Percentiles rank a stretch among this genome's conserved stretches.
These are phyloP conservation scores for Aspergillus taichungensis DNA, from an alignment of 495 filamentous ascomycete species.

Conservation along the genomic window DNA sequence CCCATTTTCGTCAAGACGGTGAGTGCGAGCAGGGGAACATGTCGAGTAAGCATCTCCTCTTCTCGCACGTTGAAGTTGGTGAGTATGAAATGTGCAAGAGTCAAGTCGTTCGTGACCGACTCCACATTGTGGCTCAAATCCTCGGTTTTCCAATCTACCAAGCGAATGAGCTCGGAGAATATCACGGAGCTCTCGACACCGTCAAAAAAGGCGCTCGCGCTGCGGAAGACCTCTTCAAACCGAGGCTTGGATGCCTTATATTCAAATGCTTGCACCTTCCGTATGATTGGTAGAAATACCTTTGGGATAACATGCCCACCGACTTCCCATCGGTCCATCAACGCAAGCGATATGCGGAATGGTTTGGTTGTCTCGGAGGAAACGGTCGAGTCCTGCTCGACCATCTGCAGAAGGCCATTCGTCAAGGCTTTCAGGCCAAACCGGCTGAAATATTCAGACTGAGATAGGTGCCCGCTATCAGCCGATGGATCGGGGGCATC, in stretches of 20 bases:
- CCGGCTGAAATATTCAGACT: conserved; percentile 65
- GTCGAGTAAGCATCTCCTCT: conserved; percentile 86
- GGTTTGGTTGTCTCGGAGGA: conserved; percentile 72
- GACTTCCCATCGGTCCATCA: conserved; percentile 98
- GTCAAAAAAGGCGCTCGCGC: conserved; percentile 93
- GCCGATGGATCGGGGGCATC: conserved; percentile 39
- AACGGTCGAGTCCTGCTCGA: conserved; percentile 44
- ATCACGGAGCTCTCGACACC: conserved; percentile 91
- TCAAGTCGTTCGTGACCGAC: conserved; percentile 42
- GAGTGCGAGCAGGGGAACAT: conserved; percentile 69
- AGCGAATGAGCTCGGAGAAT: conserved; percentile 68
- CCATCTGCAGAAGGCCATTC: conserved; percentile 66
- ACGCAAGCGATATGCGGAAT: conserved; percentile 81
- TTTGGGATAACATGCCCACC: conserved; percentile 79
- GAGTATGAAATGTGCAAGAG: conserved; percentile 73
- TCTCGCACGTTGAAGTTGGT: conserved; percentile 86
- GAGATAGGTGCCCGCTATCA: conserved; percentile 33
- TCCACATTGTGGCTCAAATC: conserved; percentile 33
- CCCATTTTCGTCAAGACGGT: conserved; percentile 52
- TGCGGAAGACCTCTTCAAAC: conserved; percentile 80
- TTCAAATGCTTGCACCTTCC: conserved; percentile 67
- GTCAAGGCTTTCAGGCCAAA: conserved; percentile 68
- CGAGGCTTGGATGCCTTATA: conserved; percentile 48
- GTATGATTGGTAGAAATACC: conserved; percentile 79
- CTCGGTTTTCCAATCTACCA: conserved; percentile 26